Percentiles rank a stretch among this genome's conserved stretches.
phyloP scores from a whole-genome alignment of 495 filamentous ascomycete genomes.

The Daldinia grandis region DNA sequence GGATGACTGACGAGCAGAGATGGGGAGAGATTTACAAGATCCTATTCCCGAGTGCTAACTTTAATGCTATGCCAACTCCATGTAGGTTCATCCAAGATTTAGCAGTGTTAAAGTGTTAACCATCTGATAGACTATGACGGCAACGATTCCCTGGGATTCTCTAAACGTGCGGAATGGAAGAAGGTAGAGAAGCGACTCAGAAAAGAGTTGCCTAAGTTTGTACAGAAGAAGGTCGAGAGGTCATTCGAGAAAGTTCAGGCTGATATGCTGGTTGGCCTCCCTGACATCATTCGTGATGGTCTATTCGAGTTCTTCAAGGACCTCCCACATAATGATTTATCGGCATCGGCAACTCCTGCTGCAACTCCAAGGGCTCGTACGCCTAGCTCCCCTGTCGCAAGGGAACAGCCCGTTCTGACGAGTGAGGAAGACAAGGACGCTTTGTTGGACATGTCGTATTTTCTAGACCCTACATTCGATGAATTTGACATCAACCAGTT shows the following conservation, averaged over 20 bases:
- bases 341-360: slow-evolving; percentile 34
- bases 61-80: slow-evolving; percentile 48
- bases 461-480: slow-evolving; percentile 19
- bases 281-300: slow-evolving; percentile 39
- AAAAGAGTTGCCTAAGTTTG: slow-evolving; percentile 38
- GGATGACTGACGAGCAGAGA: slow-evolving; percentile 55
- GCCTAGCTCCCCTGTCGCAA: slow-evolving; percentile 22
- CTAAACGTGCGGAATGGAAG: slow-evolving; percentile 38
- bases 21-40: slow-evolving; percentile 56
- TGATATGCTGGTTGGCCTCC: slow-evolving; percentile 33
- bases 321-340: slow-evolving; percentile 33
- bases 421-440: slow-evolving; percentile 19
- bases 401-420: slow-evolving; percentile 7
- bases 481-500: slow-evolving; percentile 22
- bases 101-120: slow-evolving; percentile 10
- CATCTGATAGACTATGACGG: slow-evolving; percentile 44
- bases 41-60: slow-evolving; percentile 53
- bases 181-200: slow-evolving; percentile 39
- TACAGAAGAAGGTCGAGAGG: slow-evolving; percentile 40
- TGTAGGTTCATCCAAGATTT: slow-evolving; percentile 41
- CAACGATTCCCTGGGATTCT: slow-evolving; percentile 20
- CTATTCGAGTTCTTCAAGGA: slow-evolving; percentile 40
- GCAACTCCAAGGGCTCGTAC: slow-evolving; percentile 38
- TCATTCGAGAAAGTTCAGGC: slow-evolving; percentile 39
- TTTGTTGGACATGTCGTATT: slow-evolving; percentile 28